Base-by-base conservation (phyloP, 164 flowering plant species). In the Vitis riparia region DNA sequence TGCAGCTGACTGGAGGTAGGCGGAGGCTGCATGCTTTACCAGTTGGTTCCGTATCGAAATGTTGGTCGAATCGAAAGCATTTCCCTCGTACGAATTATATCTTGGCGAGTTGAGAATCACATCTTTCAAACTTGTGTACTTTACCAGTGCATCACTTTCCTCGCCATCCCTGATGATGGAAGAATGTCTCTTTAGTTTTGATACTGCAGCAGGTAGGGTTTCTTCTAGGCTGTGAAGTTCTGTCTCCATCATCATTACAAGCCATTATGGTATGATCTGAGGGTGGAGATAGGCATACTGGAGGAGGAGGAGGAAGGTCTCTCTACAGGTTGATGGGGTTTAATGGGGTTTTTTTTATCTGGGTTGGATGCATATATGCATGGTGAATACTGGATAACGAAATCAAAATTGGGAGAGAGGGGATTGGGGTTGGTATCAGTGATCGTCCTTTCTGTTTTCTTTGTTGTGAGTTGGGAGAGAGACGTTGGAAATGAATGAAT, bases 11-110 rank as follows among this genome's bases (percentile, higher is more conserved):
- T 84, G 91, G 11, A 89, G 76, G 30, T 88, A 89, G 0, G 82
- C 88, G 0, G 90, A 86, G 5, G 94, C 94, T 1, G 94, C 90
- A 8, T 75, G 80, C 80, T 88, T 86, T 1, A 89, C 91, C 71
- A 89, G 51, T 48, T 81, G 80, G 70, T 88, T 86, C 44, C 82
- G 63, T 14, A 89, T 86, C 12, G 75, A 30, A 9, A 87, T 83
- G 65, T 70, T 79, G 0, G 82, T 68, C 0, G 81, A 74, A 57
- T 76, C 75, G 32, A 80, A 72, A 3, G 57, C 68, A 32, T 59
- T 49, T 8, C 30, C 29, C 5, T 59, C 75, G 8, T 71, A 58
- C 19, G 65, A 23, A 16, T 59, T 49, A 5, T 9, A 0, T 1
- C 61, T 16, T 0, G 75, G 75, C 1, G 79, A 65, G 4, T 44